Percentiles rank a stretch among this genome's conserved stretches.
phyloP scores from a whole-genome alignment of 805 yeast genomes.

The Saturnispora serradocipensis region DNA sequence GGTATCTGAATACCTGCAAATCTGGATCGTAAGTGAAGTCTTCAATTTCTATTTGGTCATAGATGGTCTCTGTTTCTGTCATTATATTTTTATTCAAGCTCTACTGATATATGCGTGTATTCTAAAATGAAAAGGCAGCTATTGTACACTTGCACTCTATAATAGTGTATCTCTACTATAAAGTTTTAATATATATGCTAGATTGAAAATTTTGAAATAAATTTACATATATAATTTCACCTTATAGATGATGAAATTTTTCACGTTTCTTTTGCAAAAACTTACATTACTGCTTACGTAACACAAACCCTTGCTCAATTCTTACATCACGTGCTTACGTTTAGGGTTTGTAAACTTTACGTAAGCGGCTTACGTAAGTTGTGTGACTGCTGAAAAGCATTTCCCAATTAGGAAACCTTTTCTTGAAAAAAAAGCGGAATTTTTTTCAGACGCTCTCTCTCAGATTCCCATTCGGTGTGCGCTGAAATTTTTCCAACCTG shows the following conservation, averaged over 20 bases:
- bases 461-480: not conserved
- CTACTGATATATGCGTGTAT: too few species aligned
- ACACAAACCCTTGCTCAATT: not conserved
- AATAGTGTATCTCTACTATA: too few species aligned
- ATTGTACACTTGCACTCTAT: too few species aligned
- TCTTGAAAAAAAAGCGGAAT: not conserved
- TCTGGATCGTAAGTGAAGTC: slow-evolving; percentile 86
- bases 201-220: too few species aligned
- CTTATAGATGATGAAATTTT: too few species aligned
- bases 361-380: not conserved
- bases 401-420: not conserved
- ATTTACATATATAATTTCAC: too few species aligned
- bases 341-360: not conserved
- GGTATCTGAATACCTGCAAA: slow-evolving; percentile 80
- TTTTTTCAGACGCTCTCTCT: slow-evolving; percentile 1
- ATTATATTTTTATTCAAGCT: not conserved
- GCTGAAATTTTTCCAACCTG: not conserved
- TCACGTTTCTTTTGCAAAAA: too few species aligned
- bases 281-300: not conserved
- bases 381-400: slow-evolving; percentile 1
- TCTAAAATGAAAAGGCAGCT: too few species aligned
- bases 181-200: too few species aligned
- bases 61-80: slow-evolving; percentile 47
- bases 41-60: slow-evolving; percentile 95
- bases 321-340: not conserved